phyloP scores from a whole-genome alignment of 768 basidiomycete genomes.

The Brasilioporus rufonigricans region DNA sequence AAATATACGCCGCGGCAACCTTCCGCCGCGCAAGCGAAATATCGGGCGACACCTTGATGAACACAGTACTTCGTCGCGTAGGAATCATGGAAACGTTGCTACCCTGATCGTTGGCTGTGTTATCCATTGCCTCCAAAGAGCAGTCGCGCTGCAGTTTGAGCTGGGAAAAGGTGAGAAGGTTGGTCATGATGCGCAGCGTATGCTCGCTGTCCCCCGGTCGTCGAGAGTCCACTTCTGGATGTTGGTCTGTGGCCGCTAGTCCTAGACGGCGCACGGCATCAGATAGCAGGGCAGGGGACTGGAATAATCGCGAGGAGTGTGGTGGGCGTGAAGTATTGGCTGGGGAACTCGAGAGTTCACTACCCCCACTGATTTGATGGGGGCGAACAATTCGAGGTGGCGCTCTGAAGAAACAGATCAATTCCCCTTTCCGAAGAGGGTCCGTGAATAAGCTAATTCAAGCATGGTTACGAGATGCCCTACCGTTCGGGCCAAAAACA shows the following conservation, averaged over 20 bases:
- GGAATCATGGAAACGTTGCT: conserved; percentile 28
- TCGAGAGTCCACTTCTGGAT: conserved; percentile 39
- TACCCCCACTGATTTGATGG: conserved; percentile 31
- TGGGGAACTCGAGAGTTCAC: conserved; percentile 50
- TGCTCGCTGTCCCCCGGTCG: conserved; percentile 51
- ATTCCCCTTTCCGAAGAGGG: conserved; percentile 55
- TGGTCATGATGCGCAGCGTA: conserved; percentile 76
- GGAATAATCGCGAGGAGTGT: conserved; percentile 38
- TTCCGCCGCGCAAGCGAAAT: conserved; percentile 47
- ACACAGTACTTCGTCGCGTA: conserved; percentile 54
- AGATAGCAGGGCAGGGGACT: conserved; percentile 66
- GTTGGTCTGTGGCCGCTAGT: conserved; percentile 58
- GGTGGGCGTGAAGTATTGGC: conserved; percentile 25
- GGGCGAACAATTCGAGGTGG: conserved; percentile 72
- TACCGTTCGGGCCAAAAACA: conserved; percentile 86
- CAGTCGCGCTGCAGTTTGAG: conserved; percentile 38
- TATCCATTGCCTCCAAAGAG: conserved; percentile 41
- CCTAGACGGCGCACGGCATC: conserved; percentile 70
- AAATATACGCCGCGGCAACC: conserved; percentile 64
- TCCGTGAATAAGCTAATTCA: conserved; percentile 1
- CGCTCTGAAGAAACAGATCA: conserved; percentile 83
- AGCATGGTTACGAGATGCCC: conserved; percentile 7
- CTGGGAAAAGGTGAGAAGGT: conserved; percentile 61
- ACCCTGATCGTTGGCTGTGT: conserved; percentile 17
- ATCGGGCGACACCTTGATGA: conserved; percentile 51